A percentile compares a stretch with the other conserved stretches of the same genome.
These are phyloP conservation scores for Botrytis hyacinthi DNA, from an alignment of 2,329 filamentous ascomycete species.

Conservation along the genomic window DNA sequence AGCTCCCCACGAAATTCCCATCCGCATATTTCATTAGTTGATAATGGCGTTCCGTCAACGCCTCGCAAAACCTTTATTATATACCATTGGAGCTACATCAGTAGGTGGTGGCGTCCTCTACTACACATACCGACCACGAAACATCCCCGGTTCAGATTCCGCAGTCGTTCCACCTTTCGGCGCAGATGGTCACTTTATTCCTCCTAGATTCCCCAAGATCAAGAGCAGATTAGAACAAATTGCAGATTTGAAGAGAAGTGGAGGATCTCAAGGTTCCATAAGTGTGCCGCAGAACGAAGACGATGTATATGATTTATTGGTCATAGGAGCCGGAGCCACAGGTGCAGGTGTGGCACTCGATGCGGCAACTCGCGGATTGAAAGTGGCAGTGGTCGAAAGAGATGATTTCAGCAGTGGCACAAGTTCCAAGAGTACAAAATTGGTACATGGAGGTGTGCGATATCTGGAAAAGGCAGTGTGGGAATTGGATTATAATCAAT, in stretches of 20 bases:
- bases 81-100: constrained; percentile 48
- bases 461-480: constrained; percentile 75
- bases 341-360: constrained; percentile 70
- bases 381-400: constrained; percentile 68
- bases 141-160: constrained; percentile 68
- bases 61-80: constrained; percentile 50
- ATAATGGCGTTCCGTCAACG: constrained; percentile 43
- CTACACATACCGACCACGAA: constrained; percentile 63
- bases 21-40: not conserved
- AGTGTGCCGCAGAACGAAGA: constrained; percentile 41
- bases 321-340: constrained; percentile 71
- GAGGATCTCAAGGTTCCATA: constrained; percentile 46
- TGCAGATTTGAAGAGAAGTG: constrained; percentile 48
- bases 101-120: constrained; percentile 50
- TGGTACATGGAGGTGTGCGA: constrained; percentile 73
- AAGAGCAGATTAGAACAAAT: constrained; percentile 52
- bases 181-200: constrained; percentile 63
- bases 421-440: constrained; percentile 73
- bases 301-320: constrained; percentile 62
- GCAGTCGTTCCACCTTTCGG: constrained; percentile 69
- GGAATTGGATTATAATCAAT: constrained; percentile 73
- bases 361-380: constrained; percentile 67
- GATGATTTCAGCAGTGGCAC: constrained; percentile 74
- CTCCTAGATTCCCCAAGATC: constrained; percentile 51
- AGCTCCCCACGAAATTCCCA: constrained; percentile 10